Conservation (phyloP, 371 early-diverging fungal species). For the Mortierella polycephala region DNA sequence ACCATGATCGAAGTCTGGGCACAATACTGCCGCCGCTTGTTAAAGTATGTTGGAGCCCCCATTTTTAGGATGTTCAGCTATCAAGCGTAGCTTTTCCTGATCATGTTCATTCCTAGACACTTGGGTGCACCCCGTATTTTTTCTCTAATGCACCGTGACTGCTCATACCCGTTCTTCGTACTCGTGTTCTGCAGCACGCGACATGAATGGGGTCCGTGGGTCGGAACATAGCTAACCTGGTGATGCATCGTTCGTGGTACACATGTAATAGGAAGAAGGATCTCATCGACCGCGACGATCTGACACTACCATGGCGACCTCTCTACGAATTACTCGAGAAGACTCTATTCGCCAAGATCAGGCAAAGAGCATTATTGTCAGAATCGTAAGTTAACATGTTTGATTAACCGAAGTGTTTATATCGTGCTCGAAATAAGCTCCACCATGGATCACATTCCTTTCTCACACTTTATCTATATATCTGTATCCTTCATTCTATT, state of each 20-base stretch:
- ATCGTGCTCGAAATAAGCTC: conserved; percentile 4
- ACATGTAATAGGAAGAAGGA: conserved; percentile 48
- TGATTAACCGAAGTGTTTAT: conserved; percentile 4
- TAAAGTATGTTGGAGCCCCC: conserved; percentile 60
- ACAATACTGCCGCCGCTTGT: conserved; percentile 61
- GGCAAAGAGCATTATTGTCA: conserved; percentile 69
- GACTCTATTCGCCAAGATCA: conserved; percentile 68
- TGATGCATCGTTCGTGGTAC: neutral
- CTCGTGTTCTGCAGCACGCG: no score
- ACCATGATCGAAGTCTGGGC: conserved; percentile 69
- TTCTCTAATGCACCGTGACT: neutral
- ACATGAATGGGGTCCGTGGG: no score
- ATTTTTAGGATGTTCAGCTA: neutral
- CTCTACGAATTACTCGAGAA: conserved; percentile 69
- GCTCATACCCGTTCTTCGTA: no score
- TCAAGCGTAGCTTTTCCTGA: neutral
- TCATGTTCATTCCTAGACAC: no score
- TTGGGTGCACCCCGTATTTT: neutral
- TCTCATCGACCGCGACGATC: conserved; percentile 60
- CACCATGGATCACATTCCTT: neutral
- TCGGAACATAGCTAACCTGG: no score
- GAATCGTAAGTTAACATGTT: conserved; percentile 56
- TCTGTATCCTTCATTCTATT: neutral
- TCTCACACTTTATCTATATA: neutral
- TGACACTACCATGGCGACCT: conserved; percentile 80